Conservation (phyloP, 768 basidiomycete species). For the Amylocystis lapponica region DNA sequence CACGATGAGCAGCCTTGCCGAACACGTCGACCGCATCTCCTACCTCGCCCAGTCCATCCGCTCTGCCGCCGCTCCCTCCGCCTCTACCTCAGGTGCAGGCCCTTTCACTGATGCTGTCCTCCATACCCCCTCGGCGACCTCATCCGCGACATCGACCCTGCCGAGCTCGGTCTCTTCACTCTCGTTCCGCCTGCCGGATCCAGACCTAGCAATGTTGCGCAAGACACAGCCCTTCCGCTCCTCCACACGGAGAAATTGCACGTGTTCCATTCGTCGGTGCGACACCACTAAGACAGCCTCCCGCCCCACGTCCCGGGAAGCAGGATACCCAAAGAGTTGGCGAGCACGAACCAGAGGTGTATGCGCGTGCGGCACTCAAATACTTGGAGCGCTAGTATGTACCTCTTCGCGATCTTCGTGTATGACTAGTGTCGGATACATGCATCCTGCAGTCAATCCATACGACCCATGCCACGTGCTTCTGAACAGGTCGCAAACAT, state of each 20-base stretch:
- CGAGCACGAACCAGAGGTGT: conserved; percentile 67
- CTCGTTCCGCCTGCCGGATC: conserved; percentile 34
- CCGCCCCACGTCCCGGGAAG: conserved; percentile 32
- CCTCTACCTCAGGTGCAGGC: conserved; percentile 25
- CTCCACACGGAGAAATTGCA: conserved; percentile 37
- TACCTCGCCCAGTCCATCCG: conserved; percentile 47
- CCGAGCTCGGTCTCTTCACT: conserved; percentile 75
- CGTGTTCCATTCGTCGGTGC: conserved; percentile 66
- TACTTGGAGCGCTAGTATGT: conserved; percentile 76
- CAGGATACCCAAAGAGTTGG: conserved; percentile 26
- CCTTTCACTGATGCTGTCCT: conserved; percentile 68
- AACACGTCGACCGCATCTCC: conserved; percentile 63
- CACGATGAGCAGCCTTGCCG: conserved; percentile 34
- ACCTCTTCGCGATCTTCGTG: not conserved
- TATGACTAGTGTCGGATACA: not conserved
- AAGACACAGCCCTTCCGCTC: conserved; percentile 28
- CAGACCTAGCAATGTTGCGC: too few species aligned
- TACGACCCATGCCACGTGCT: conserved; percentile 46
- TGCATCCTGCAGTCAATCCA: conserved; percentile 29
- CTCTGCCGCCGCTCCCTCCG: conserved; percentile 11
- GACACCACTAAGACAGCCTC: conserved; percentile 56
- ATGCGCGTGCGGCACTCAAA: conserved; percentile 69
- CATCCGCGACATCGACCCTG: conserved; percentile 73
- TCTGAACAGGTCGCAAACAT: conserved; percentile 34
- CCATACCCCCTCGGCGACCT: conserved; percentile 60